Conservation (phyloP, 2,329 filamentous ascomycete species). For the Diplodia mutila region DNA sequence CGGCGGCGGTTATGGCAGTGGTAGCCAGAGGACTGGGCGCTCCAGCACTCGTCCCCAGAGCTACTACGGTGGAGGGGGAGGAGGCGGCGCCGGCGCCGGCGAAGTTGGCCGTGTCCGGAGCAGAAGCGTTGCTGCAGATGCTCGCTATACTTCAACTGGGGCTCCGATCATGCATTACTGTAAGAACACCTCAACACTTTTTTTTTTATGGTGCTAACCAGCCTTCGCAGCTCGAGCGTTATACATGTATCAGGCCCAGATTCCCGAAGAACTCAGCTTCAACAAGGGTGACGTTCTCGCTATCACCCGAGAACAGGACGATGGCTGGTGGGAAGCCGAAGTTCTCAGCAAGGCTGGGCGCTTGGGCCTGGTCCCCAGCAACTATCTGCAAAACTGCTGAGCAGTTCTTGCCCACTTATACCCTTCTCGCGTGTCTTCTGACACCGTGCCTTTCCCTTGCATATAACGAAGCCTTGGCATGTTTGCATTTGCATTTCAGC, state of each 20-base stretch:
- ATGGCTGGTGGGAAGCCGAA: slow-evolving; percentile 99
- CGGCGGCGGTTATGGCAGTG: slow-evolving; percentile 45
- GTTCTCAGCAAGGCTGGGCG: slow-evolving; percentile 67
- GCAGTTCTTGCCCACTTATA: not conserved
- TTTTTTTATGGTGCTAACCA: not conserved
- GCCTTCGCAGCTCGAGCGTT: slow-evolving; percentile 76
- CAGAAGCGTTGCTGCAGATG: slow-evolving; percentile 78
- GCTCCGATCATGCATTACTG: slow-evolving; percentile 89
- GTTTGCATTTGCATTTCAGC: slow-evolving; percentile 16
- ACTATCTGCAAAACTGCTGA: slow-evolving; percentile 65
- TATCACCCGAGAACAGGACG: slow-evolving; percentile 87
- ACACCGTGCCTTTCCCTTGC: not conserved
- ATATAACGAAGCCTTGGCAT: not conserved
- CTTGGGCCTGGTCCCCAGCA: slow-evolving; percentile 66
- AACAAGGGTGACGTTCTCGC: slow-evolving; percentile 89
- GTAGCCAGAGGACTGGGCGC: slow-evolving; percentile 43
- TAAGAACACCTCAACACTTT: slow-evolving; percentile 58
- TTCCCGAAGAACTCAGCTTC: slow-evolving; percentile 93
- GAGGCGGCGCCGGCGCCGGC: slow-evolving; percentile 34
- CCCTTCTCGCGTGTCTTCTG: not conserved
- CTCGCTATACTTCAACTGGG: slow-evolving; percentile 70
- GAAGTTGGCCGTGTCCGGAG: slow-evolving; percentile 61
- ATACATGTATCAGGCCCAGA: slow-evolving; percentile 93
- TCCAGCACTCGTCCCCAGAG: slow-evolving; percentile 45
- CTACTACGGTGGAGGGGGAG: slow-evolving; percentile 45